These are phyloP conservation scores for Multifurca ochricompacta DNA, from an alignment of 768 basidiomycete species.

Conservation along the genomic window DNA sequence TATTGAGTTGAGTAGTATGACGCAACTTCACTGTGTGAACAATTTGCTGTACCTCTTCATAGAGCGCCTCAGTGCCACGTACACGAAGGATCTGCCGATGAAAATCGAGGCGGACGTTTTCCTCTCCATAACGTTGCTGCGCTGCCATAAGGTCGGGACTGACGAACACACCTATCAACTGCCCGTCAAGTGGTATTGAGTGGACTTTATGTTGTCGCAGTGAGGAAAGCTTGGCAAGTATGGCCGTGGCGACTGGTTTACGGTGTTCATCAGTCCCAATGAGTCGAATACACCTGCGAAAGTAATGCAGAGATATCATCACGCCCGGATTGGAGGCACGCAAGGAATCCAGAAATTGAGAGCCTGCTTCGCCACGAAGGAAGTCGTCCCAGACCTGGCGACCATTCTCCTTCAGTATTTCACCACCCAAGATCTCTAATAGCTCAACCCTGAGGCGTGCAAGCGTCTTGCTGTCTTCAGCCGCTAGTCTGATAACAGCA, in stretches of 20 bases:
- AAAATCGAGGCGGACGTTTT: slow-evolving; percentile 48
- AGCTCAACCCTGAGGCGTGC: slow-evolving; percentile 51
- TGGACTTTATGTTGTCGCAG: slow-evolving; percentile 38
- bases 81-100: slow-evolving; percentile 38
- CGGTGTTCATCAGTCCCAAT: slow-evolving; percentile 44
- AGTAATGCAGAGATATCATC: slow-evolving; percentile 35
- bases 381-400: slow-evolving; percentile 59
- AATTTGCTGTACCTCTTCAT: slow-evolving; percentile 36
- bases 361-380: slow-evolving; percentile 40
- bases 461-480: slow-evolving; percentile 42
- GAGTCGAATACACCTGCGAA: slow-evolving; percentile 41
- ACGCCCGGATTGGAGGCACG: slow-evolving; percentile 34
- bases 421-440: slow-evolving; percentile 55
- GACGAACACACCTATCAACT: slow-evolving; percentile 39
- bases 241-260: slow-evolving; percentile 32
- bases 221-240: slow-evolving; percentile 40
- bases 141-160: slow-evolving; percentile 39
- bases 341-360: slow-evolving; percentile 38
- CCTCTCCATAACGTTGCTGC: slow-evolving; percentile 43
- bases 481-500: slow-evolving; percentile 40
- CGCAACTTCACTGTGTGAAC: slow-evolving; percentile 29
- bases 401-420: slow-evolving; percentile 44
- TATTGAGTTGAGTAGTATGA: slow-evolving; percentile 18
- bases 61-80: slow-evolving; percentile 45
- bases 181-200: slow-evolving; percentile 40